A percentile compares a stretch with the other conserved stretches of the same genome.
phyloP scores from a whole-genome alignment of 768 basidiomycete genomes.

The Coprinopsis marcescibilis region DNA sequence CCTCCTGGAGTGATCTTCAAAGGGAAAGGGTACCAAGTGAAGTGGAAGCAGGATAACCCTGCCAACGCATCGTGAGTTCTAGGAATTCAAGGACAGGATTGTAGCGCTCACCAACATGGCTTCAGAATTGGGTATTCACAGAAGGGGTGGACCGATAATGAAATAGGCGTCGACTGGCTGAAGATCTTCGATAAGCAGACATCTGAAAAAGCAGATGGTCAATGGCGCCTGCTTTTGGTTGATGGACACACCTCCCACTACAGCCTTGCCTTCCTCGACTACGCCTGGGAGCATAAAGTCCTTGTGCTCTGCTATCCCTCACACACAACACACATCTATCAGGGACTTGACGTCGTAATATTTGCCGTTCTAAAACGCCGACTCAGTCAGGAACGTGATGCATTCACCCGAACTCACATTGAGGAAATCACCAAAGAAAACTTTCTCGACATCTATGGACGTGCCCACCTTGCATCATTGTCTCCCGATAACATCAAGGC shows the following conservation, averaged over 20 bases:
- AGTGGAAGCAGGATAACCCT: conserved; percentile 37
- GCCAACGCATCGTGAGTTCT: conserved; percentile 32
- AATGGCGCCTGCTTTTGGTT: conserved; percentile 29
- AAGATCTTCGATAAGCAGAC: conserved; percentile 37
- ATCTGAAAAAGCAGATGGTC: conserved; percentile 24
- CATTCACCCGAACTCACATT: conserved; percentile 1
- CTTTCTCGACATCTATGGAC: conserved; percentile 21
- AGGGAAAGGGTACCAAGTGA: conserved; percentile 27
- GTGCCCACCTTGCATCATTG: conserved; percentile 22
- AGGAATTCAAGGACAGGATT: neutral
- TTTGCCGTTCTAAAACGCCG: conserved; percentile 24
- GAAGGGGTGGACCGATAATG: conserved; percentile 34
- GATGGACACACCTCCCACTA: conserved; percentile 45
- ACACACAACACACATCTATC: conserved; percentile 39
- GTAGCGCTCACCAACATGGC: conserved; percentile 5
- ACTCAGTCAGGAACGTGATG: conserved; percentile 20
- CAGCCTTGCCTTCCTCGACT: conserved; percentile 30
- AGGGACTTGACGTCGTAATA: conserved; percentile 37
- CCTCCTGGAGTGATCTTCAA: conserved; percentile 37
- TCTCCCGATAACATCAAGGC: conserved; percentile 21
- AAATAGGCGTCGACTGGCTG: conserved; percentile 32
- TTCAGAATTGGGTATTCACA: conserved; percentile 25
- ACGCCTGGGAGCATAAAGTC: conserved; percentile 31
- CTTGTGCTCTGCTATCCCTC: conserved; percentile 39
- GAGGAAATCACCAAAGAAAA: conserved; percentile 14